Percentiles rank a stretch among this genome's conserved stretches.
phyloP scores from a whole-genome alignment of 1,139 yeast genomes.

The Taphrina betulina region DNA sequence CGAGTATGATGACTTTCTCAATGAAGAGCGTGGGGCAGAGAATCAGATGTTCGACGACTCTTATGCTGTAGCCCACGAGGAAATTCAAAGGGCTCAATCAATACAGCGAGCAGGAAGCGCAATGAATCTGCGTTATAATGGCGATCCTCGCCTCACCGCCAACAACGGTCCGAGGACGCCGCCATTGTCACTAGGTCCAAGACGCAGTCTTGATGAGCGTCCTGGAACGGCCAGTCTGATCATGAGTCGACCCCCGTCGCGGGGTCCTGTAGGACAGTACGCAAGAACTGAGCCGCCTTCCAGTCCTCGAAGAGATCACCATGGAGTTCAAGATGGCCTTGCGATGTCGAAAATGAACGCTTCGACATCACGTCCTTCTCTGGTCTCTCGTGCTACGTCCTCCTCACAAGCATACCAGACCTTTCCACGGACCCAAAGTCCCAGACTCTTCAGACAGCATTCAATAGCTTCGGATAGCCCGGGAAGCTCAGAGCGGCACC shows the following conservation, averaged over 20 bases:
- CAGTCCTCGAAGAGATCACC: conserved; percentile 7
- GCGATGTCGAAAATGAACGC: too few species aligned
- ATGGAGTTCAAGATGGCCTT: background rate
- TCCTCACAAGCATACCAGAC: conserved; percentile 11
- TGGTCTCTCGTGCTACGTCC: conserved; percentile 7
- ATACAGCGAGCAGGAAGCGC: conserved; percentile 10
- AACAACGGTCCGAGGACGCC: background rate
- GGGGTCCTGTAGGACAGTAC: background rate
- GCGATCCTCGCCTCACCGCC: conserved; percentile 10
- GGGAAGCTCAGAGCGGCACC: background rate
- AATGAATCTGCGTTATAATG: too few species aligned
- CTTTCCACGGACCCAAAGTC: conserved; percentile 5
- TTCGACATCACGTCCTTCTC: too few species aligned
- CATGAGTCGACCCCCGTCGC: conserved; percentile 26
- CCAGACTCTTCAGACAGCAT: too few species aligned
- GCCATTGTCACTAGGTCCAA: too few species aligned
- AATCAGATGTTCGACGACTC: conserved; percentile 13
- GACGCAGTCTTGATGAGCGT: conserved; percentile 11
- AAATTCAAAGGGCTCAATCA: background rate
- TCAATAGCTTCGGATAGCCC: too few species aligned
- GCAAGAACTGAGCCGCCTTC: conserved; percentile 22
- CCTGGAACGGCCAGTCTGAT: background rate
- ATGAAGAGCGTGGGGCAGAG: conserved; percentile 7
- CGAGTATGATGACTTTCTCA: background rate
- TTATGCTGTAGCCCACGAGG: conserved; percentile 15